These are phyloP conservation scores for Arachnopeziza araneosa DNA, from an alignment of 2,329 filamentous ascomycete species.

Conservation along the genomic window DNA sequence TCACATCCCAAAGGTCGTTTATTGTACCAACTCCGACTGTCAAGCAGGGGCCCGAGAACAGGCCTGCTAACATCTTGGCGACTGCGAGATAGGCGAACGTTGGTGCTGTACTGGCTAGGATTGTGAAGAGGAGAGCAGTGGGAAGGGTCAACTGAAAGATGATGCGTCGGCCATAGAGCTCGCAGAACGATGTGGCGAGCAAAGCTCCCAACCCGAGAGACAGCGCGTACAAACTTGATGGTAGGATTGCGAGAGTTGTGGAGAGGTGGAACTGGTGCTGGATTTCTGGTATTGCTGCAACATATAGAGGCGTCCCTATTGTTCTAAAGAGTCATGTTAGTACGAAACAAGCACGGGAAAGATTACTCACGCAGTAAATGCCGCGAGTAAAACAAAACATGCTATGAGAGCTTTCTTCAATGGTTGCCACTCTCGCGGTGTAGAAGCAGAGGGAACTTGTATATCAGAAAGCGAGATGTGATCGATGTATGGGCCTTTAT, in stretches of 20 bases:
- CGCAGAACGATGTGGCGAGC: slow-evolving; percentile 5
- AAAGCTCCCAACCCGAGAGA: slow-evolving; percentile 6
- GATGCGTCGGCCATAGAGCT: slow-evolving; percentile 9
- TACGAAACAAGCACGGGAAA: not conserved
- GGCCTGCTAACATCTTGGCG: slow-evolving; percentile 2
- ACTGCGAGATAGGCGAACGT: slow-evolving; percentile 1
- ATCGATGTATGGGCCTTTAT: not conserved
- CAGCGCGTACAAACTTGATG: slow-evolving; percentile 6
- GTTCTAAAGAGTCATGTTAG: not conserved
- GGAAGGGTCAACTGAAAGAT: slow-evolving; percentile 9
- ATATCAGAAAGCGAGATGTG: not conserved
- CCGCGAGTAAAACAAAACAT: slow-evolving; percentile 1
- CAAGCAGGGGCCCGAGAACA: slow-evolving; percentile 8
- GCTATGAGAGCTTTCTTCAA: slow-evolving; percentile 1
- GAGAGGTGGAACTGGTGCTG: slow-evolving; percentile 1
- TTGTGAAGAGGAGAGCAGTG: slow-evolving; percentile 4
- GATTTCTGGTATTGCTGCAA: slow-evolving; percentile 6
- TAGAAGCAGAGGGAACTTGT: not conserved
- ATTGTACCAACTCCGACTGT: slow-evolving; percentile 10
- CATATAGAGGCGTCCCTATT: slow-evolving; percentile 10
- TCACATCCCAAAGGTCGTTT: slow-evolving; percentile 12
- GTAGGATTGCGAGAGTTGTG: slow-evolving; percentile 5
- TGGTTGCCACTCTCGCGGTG: slow-evolving; percentile 2
- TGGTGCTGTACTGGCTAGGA: slow-evolving; percentile 4
- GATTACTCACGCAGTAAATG: slow-evolving; percentile 3